phyloP scores from a whole-genome alignment of 139 green algal species.

The Gonium pectorale region DNA sequence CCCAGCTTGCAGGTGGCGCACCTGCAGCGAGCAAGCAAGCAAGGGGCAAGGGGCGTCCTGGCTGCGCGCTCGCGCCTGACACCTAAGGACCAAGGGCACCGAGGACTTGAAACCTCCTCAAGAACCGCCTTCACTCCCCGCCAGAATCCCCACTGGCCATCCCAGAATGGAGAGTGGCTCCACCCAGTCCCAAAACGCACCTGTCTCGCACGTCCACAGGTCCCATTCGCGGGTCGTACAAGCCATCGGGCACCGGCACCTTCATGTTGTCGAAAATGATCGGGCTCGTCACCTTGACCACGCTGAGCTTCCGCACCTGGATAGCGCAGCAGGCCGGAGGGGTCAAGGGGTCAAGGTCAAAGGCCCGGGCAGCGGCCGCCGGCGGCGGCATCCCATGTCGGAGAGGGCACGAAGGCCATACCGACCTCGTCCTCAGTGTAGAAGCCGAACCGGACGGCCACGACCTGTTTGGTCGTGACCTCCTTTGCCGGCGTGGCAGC shows the following conservation, averaged over 20 bases:
- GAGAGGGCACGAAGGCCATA: not conserved
- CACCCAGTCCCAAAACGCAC: no score
- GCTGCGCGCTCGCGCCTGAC: no score
- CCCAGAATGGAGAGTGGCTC: no score
- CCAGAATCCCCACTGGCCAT: no score
- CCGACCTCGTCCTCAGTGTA: constrained; percentile 92
- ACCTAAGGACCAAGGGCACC: no score
- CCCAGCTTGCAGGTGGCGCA: constrained; percentile 91
- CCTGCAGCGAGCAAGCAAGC: no score
- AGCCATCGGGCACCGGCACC: constrained; percentile 81
- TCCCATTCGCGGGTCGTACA: constrained; percentile 94
- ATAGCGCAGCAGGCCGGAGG: not conserved
- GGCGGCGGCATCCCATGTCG: no score
- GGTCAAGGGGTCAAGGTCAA: no score
- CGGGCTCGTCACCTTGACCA: constrained; percentile 86
- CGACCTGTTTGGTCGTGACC: constrained; percentile 83
- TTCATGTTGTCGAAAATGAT: constrained; percentile 89
- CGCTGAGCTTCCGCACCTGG: constrained; percentile 76
- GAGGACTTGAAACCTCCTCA: no score
- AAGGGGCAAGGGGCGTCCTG: no score
- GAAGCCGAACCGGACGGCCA: constrained; percentile 87
- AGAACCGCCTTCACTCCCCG: no score
- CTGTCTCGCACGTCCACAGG: constrained; percentile 77
- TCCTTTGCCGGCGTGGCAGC: constrained; percentile 67
- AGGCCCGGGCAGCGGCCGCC: no score